Base-by-base conservation (phyloP, 2,329 filamentous ascomycete species). In the Chaetomium strumarium region DNA sequence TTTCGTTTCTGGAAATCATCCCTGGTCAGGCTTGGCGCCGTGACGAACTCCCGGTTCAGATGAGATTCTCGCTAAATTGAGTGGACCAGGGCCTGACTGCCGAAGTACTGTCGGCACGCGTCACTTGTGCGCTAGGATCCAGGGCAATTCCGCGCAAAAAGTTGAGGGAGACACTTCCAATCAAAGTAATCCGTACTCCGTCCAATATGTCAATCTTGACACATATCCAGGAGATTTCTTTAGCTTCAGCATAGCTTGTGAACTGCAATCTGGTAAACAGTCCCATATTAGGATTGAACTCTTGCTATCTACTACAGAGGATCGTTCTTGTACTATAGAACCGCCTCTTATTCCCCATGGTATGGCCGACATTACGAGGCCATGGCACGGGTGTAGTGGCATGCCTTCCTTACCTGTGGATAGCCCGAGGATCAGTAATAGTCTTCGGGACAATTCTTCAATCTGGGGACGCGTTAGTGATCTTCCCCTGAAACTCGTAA, bases 391-490 rank as follows among this genome's bases (percentile, higher is more conserved):
- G 40, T n/a, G n/a, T n/a, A n/a, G n/a, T 41, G 24, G 16, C 16
- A 5, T 13, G 11, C 14, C 17, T 30, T 24, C 8, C 51, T 53
- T 49, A 53, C 51, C 46, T 49, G 20, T 44, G 39, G 44, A 2
- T 33, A 16, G 31, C 8, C n/a, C n/a, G 16, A 19, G 40, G 36
- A 24, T 12, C 31, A 2, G 29, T 19, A 29, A 33, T n/a, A n/a
- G n/a, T n/a, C n/a, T n/a, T n/a, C n/a, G n/a, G n/a, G 17, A 17
- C 3, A 29, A 37, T 46, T 31, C n/a, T 37, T 20, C 13, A 11
- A 16, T n/a, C 56, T 56, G 53, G 31, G 19, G 43, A 48, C 48
- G n/a, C 34, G 56, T 60, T 48, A 60, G 58, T 51, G 33, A 49
- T 42, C 38, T 24, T 56, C 38, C 39, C 44, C 6, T 13, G 24